phyloP scores from a whole-genome alignment of 805 yeast species.

The Candida coquimbonensis region DNA sequence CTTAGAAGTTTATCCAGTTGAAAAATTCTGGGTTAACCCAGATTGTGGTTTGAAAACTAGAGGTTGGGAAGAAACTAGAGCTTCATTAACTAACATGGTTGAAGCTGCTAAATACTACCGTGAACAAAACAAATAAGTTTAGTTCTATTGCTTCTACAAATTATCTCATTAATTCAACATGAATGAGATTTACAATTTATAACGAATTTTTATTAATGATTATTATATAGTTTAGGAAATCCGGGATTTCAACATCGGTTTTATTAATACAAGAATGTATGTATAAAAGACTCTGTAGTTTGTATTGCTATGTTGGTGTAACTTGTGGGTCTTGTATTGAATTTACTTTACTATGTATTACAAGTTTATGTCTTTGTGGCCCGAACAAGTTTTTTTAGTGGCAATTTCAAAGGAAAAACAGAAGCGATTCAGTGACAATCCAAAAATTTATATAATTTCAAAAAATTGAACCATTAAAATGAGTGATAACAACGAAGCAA shows the following conservation, averaged over 20 bases:
- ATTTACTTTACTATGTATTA: too few species aligned
- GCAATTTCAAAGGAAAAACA: background rate
- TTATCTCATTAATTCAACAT: slow-evolving; percentile 9
- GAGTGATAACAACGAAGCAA: slow-evolving; percentile 5
- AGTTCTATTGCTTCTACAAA: background rate
- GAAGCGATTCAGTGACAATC: too few species aligned
- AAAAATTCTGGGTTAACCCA: slow-evolving; percentile 99
- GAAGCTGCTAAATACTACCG: slow-evolving; percentile 97
- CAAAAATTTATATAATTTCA: background rate
- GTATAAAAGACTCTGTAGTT: background rate
- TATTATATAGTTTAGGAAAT: slow-evolving; percentile 10
- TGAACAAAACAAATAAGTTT: slow-evolving; percentile 28
- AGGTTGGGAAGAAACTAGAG: slow-evolving; percentile 97
- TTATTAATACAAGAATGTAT: slow-evolving; percentile 6
- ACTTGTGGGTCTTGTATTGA: background rate
- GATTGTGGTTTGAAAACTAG: slow-evolving; percentile 99
- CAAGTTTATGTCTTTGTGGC: background rate
- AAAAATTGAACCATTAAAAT: background rate
- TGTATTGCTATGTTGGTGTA: background rate
- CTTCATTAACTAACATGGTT: slow-evolving; percentile 96
- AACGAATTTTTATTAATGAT: slow-evolving; percentile 8
- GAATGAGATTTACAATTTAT: slow-evolving; percentile 2
- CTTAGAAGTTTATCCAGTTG: slow-evolving; percentile 94
- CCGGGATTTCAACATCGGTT: slow-evolving; percentile 13
- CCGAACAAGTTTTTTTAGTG: background rate